Base-by-base conservation (phyloP, 371 early-diverging fungal genomes). In the Dichotomocladium elegans region DNA sequence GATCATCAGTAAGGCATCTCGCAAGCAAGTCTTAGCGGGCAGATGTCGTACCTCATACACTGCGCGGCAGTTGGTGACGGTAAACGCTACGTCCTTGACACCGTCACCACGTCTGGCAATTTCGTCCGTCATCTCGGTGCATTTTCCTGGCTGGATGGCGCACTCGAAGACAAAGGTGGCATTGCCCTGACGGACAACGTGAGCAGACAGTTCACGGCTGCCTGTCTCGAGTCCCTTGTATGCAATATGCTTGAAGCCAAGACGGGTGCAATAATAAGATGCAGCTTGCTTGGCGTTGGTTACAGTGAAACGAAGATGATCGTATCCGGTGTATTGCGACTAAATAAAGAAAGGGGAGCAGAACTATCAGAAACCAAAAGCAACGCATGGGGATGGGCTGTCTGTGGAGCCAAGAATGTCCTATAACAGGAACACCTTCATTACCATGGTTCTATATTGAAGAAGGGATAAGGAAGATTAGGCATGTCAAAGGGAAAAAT, bases 141-240 rank as follows among this genome's bases (percentile, higher is more conserved):
- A 80, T 21, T 50, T n/a, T 30, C 80, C 85, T n/a, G 98, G 95
- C 58, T 89, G 90, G 55, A 96, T 77, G 40, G 96, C 87, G 17
- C 92, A 90, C 74, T 91, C 86, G 79, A 98, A 95, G 56, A 94
- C 87, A 66, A 96, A 96, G 51, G 73, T 64, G 35, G 93, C 86
- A 45, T 82, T 73, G 52, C 88, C 84, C 71, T 91, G 92, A 49
- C 80, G 66, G 35, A 98, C 89, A 15, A 88, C 96, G 69, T 96
- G 95, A 27, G 90, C 74, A 40, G 81, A 90, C 11, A 92, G 79
- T 28, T 95, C 84, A 61, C 98, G 89, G 64, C 79, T 67, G 26
- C 96, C 96, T 33, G 95, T 98, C 70, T 98, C 98, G 37, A 98
- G 84, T 9, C 98, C 98, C 61, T 87, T 85, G 78, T 96, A 96